These are phyloP conservation scores for Kazachstania bromeliacearum DNA, from an alignment of 805 yeast species.

Conservation along the genomic window DNA sequence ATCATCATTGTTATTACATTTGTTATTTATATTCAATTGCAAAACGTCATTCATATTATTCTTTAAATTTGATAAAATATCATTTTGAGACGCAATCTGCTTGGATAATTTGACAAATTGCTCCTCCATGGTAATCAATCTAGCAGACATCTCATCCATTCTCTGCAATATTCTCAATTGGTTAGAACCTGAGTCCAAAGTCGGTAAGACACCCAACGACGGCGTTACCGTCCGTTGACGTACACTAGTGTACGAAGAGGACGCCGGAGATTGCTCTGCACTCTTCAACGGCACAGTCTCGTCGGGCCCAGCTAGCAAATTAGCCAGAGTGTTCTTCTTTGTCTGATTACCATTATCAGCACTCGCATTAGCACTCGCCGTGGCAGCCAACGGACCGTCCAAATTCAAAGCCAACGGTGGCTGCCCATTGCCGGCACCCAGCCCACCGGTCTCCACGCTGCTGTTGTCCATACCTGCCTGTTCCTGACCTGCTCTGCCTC, in stretches of 20 bases:
- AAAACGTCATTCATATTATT: background rate
- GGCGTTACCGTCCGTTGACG: background rate
- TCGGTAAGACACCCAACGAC: constrained; percentile 1
- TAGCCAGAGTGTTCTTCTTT: too few species aligned
- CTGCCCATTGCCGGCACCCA: too few species aligned
- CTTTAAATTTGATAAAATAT: background rate
- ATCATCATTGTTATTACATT: background rate
- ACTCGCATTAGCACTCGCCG: too few species aligned
- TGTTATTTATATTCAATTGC: background rate
- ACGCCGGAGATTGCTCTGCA: too few species aligned
- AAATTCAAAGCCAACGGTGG: too few species aligned
- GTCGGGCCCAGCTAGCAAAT: too few species aligned
- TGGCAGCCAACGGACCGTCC: too few species aligned
- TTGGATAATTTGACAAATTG: constrained; percentile 20
- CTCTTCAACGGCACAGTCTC: too few species aligned
- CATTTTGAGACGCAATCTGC: constrained; percentile 18
- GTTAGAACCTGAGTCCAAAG: constrained; percentile 4
- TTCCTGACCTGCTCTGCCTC: too few species aligned
- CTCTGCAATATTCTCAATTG: constrained; percentile 24
- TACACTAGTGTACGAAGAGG: constrained; percentile 1
- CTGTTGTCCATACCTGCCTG: too few species aligned
- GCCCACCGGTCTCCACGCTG: too few species aligned
- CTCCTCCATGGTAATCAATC: constrained; percentile 26
- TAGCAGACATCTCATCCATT: constrained; percentile 26
- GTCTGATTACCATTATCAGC: too few species aligned